Evolutionary conservation across 306 rosid species (phyloP).

Genomic region (Canavalia ensiformis): DNA sequence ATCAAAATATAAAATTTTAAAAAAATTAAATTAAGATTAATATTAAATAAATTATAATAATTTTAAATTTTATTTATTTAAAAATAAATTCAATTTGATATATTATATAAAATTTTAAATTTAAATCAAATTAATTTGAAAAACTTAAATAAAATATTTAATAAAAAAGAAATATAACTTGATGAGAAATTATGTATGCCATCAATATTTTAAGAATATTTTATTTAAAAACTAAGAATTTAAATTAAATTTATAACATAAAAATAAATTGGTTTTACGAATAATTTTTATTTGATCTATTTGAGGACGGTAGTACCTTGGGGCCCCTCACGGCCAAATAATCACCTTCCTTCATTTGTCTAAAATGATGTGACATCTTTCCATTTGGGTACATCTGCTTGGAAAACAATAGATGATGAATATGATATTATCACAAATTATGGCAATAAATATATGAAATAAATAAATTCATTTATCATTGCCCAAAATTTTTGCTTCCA

Average conservation of each 20-base stretch:
- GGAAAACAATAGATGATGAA: not conserved
- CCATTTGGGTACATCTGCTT: slow-evolving; percentile 85
- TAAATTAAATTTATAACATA: too few relatives aligned
- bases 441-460: not conserved
- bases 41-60: too few relatives aligned
- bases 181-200: not conserved
- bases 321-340: slow-evolving; percentile 75
- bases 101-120: too few relatives aligned
- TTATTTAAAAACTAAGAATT: not conserved
- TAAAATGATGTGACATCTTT: slow-evolving; percentile 85
- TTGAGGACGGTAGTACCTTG: slow-evolving; percentile 56
- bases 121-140: too few relatives aligned
- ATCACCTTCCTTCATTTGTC: slow-evolving; percentile 75
- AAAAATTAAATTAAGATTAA: too few relatives aligned
- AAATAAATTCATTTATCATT: not conserved
- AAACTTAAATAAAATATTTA: too few relatives aligned
- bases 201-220: not conserved
- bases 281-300: not conserved
- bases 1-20: too few relatives aligned
- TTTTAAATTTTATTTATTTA: too few relatives aligned
- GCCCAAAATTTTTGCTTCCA: not conserved
- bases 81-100: too few relatives aligned
- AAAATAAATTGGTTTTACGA: not conserved
- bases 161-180: too few relatives aligned
- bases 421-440: not conserved